phyloP scores from a whole-genome alignment of 108 stramenopile genomes.

The Nitzschia sp. region DNA sequence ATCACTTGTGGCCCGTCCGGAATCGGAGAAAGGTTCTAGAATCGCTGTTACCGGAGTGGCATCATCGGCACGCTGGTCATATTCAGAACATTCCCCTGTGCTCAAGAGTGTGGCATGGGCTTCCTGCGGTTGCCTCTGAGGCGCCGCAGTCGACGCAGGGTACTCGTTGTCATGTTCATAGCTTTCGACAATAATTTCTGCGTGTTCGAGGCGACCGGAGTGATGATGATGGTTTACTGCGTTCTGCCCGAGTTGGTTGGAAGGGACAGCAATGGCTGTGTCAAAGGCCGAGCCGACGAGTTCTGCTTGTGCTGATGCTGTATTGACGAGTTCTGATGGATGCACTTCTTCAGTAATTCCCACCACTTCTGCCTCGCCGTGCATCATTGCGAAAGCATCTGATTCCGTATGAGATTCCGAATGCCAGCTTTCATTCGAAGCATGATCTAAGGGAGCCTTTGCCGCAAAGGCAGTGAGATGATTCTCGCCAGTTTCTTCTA shows the following conservation, averaged over 20 bases:
- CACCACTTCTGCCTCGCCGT: slow-evolving; percentile 43
- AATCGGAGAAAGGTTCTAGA: neutral
- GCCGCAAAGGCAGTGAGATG: neutral
- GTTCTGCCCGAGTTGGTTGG: neutral
- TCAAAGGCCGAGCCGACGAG: slow-evolving; percentile 27
- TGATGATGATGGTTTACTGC: neutral
- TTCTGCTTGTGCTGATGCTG: slow-evolving; percentile 32
- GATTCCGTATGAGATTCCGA: neutral
- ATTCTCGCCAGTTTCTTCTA: slow-evolving; percentile 4
- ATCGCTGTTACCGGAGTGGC: neutral
- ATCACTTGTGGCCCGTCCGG: neutral
- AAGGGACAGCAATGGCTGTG: slow-evolving; percentile 15
- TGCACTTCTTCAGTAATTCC: slow-evolving; percentile 42
- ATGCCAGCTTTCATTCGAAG: neutral
- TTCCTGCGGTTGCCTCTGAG: slow-evolving; percentile 2
- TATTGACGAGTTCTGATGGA: slow-evolving; percentile 31
- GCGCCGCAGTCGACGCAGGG: neutral
- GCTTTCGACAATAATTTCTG: slow-evolving; percentile 11
- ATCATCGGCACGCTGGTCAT: neutral
- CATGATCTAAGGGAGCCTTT: neutral
- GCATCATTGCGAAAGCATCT: neutral
- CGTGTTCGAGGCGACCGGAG: neutral
- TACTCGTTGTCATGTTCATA: neutral
- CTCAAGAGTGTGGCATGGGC: slow-evolving; percentile 8
- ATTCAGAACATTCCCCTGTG: neutral